Evolutionary conservation across 805 yeast genomes (phyloP), one percentile per base, ranked within the genome.

Genomic region (Lipomyces mesembrius): DNA sequence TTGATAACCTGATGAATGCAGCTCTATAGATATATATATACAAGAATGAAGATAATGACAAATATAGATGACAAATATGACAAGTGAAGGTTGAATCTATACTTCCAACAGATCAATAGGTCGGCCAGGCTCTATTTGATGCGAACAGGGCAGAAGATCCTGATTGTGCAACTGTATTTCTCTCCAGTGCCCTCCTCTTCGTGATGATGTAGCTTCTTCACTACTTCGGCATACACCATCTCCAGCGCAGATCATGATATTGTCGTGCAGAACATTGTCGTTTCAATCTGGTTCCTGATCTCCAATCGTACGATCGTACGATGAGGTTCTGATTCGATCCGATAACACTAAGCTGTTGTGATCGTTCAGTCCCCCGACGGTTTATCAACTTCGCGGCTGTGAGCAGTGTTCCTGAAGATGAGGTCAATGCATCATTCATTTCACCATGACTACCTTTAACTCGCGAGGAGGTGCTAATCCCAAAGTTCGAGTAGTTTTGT

Each of bases 151-250:
- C 2, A 25, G 27, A 25, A 25, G 27, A 25, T 25, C 27, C 27
- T 25, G 52, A 46, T 46, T 46, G 52, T 14, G 25, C 52, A 46
- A 46, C 52, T 46, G 52, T 25, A 46, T 46, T 2, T 46, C 52
- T 46, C 37, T 35, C 0, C 37, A 1, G 37, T 35, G 14, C 37
- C 37, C 37, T 35, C 37, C 37, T 35, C 37, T 35, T 35, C 14
- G 12, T 35, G 37, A 11, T 35, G 37, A 5, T 35, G 37, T 2
- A 35, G 2, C 2, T 35, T 35, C 37, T 35, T 35, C 12, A 35
- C 37, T 0, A 11, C 37, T 6, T 35, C 37, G 1, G 37, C 37
- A 35, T 35, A 35, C 12, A 6, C 37, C 37, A 35, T 35, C 4
- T 35, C 37, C 37, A 35, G 12, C 37, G 37, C 37, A 11, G 37